Evolutionary conservation across 495 filamentous ascomycete species (phyloP), one percentile per base, ranked within the genome.

Genomic region (Aspergillus diversus): DNA sequence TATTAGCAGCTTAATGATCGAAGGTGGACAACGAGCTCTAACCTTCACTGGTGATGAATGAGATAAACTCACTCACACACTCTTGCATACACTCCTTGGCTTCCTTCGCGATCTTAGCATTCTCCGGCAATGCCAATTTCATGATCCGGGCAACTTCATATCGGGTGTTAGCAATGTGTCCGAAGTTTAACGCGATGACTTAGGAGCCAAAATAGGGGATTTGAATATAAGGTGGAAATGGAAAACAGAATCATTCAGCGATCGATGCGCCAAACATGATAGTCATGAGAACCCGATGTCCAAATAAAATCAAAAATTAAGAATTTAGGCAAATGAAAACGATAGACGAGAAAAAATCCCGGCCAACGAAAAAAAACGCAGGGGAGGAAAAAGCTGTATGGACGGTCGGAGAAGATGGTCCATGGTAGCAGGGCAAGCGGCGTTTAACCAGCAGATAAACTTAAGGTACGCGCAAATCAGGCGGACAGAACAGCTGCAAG

Each of bases 41-140:
- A 96, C 95, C 95, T 85, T 99, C 95, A 75, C 93, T 97, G 33
- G 95, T 99, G 77, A 99, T 99, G 82, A 99, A 99, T 16, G 94
- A 97, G 82, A 99, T 99, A 78, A 98, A 99, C 84, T 99, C 95
- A 89, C 93, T 97, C 63, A 99, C 95, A 71, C 95, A 99, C 80
- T 99, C 95, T 76, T 99, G 95, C 95, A 99, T 98, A 79, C 95
- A 99, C 74, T 99, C 95, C 75, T 99, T 99, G 35, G 95, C 95
- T 76, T 99, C 95, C 71, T 99, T 99, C 47, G 95, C 95, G 65
- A 99, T 99, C 83, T 99, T 99, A 59, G 95, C 95, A 75, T 99
- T 99, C 66, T 99, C 96, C 15, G 95, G 95, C 31, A 99, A 81
- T 4, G 95, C 95, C 58, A 89, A 88, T 75, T 99, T 99, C 95